Evolutionary conservation across 257 asterid genomes (phyloP).

Genomic region (Avicennia marina): DNA sequence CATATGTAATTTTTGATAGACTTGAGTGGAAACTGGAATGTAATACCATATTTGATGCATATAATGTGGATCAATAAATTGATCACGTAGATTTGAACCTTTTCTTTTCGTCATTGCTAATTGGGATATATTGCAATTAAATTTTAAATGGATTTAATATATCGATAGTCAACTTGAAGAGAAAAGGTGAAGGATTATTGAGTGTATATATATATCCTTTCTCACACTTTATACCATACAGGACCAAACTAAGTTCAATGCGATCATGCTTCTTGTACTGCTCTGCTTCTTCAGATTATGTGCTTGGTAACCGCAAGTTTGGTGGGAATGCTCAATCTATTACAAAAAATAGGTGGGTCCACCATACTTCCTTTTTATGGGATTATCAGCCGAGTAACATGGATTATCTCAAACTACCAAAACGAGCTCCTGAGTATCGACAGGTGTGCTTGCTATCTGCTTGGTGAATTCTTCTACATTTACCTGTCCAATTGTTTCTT

Average conservation of each 20-base stretch:
- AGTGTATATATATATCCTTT: not conserved
- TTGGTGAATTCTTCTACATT: not conserved
- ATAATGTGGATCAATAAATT: too few species aligned
- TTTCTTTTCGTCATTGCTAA: too few species aligned
- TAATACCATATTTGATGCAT: too few species aligned
- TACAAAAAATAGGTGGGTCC: conserved; percentile 80
- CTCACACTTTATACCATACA: not conserved
- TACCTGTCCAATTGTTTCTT: not conserved
- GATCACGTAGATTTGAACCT: too few species aligned
- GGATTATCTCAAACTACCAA: conserved; percentile 80
- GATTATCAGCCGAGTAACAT: conserved; percentile 68
- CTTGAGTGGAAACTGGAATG: too few species aligned
- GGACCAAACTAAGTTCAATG: not conserved
- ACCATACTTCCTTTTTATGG: conserved; percentile 92
- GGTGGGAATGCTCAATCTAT: conserved; percentile 98
- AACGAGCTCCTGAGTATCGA: conserved; percentile 73
- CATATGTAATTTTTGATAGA: too few species aligned
- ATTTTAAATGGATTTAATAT: not conserved
- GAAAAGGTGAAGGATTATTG: not conserved
- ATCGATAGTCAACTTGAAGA: not conserved
- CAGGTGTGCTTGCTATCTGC: conserved; percentile 40
- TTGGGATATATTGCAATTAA: too few species aligned
- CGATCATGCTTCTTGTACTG: not conserved
- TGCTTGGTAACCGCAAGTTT: conserved; percentile 69
- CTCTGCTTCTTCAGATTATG: conserved; percentile 55